Base-by-base conservation (phyloP, 768 basidiomycete species). In the Leccinellum albellum region DNA sequence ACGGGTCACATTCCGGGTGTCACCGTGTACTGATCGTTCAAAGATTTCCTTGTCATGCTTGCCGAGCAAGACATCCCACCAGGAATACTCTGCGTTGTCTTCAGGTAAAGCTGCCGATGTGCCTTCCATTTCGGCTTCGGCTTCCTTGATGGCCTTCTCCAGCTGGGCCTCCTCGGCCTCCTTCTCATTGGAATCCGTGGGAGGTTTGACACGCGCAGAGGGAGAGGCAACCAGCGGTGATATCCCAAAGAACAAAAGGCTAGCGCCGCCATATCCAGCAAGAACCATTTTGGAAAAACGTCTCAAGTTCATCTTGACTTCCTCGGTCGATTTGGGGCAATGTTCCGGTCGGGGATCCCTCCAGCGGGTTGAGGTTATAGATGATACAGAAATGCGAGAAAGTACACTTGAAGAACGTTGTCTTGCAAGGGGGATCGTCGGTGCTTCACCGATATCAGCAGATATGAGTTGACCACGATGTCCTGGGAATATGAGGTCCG, bases 11-110 rank as follows among this genome's bases (percentile, higher is more conserved):
- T 70, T 64, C 37, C 52, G 54, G 42, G 65, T 47, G 31, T 60
- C 66, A 40, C 55, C 61, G 14, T 70, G 72, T 6, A 72, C 82
- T 55, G 84, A 88, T 28, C 80, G 78, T 68, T 89, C 83, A 66
- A 93, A 90, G 31, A 93, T 91, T 64, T 91, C 89, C 61, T 85
- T 81, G 66, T 93, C 91, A 60, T 92, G 89, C 62, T 82, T 85
- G 6, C 91, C 91, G 32, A 90, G 74, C 6, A 93, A 71, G 20
- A 91, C 80, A 62, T 90, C 83, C 89, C 91, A 93, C 90, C 90
- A 92, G 1, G 88, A 88, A 64, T 86, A 90, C 50, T 77, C 66
- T 51, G 61, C 24, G 26, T 62, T 61, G 26, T 69, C 62, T 20
- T 72, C 63, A 10, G 66, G 63, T 31, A 66, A 61, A 50, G 64